These are phyloP conservation scores for Calonectria leucothoes DNA, from an alignment of 2,329 filamentous ascomycete genomes.

Conservation along the genomic window DNA sequence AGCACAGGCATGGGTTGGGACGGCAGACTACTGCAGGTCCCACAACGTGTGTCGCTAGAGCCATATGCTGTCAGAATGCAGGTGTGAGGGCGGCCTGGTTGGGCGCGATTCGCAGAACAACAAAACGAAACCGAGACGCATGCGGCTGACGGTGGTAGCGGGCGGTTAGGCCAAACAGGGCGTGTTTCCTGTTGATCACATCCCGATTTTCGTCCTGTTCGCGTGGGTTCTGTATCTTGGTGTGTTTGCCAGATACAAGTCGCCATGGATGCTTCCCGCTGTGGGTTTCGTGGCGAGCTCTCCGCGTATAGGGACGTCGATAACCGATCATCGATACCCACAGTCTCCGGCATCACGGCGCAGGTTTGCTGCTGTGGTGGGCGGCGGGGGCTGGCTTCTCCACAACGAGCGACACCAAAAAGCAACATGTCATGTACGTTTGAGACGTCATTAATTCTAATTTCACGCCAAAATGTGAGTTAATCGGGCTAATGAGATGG, in stretches of 20 bases:
- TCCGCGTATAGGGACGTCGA: neutral
- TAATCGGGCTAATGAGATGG: too few species aligned
- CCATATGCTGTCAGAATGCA: neutral
- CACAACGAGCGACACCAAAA: neutral
- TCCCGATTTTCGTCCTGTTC: neutral
- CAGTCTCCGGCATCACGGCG: neutral
- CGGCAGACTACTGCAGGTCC: neutral
- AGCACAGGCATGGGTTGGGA: neutral
- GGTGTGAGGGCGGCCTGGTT: neutral
- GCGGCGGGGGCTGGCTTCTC: neutral
- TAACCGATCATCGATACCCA: neutral
- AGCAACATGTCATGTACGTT: neutral
- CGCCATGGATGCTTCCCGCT: neutral
- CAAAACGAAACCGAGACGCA: neutral
- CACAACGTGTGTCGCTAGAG: neutral
- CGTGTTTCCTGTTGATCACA: neutral
- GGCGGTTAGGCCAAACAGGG: neutral
- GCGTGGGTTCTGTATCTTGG: neutral
- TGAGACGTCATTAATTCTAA: neutral
- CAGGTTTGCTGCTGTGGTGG: neutral
- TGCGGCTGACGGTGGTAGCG: neutral
- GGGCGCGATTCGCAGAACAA: neutral
- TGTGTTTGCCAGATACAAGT: too few species aligned
- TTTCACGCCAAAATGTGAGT: neutral
- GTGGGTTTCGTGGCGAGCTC: neutral